phyloP scores from a whole-genome alignment of 1,284 basidiomycete genomes.

The Ganoderma sp. region DNA sequence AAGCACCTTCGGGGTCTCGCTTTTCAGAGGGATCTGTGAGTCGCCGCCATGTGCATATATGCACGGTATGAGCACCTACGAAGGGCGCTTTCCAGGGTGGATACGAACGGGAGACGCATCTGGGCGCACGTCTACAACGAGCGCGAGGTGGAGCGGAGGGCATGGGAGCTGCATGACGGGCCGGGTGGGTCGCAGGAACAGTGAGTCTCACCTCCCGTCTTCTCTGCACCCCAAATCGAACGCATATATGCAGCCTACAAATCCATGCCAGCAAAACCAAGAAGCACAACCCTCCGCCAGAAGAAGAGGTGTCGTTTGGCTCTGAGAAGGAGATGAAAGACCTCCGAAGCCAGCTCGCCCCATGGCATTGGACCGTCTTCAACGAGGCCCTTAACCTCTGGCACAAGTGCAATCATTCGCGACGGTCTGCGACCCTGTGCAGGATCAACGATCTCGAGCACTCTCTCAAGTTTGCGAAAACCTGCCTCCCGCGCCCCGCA shows the following conservation, averaged over 20 bases:
- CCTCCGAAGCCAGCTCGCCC: not conserved
- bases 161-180: not conserved
- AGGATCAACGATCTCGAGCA: not conserved
- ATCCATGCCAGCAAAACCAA: not conserved
- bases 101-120: not conserved
- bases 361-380: not conserved
- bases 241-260: not conserved
- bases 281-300: not conserved
- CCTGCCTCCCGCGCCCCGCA: not conserved
- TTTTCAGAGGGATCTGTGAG: not conserved
- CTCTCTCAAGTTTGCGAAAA: not conserved
- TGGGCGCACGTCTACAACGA: not conserved
- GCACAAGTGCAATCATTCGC: not conserved
- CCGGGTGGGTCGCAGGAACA: not conserved
- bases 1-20: not conserved
- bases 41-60: not conserved
- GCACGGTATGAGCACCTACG: not conserved
- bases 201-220: not conserved
- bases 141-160: not conserved
- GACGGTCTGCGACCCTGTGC: not conserved
- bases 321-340: not conserved
- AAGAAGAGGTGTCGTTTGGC: not conserved
- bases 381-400: not conserved
- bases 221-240: not conserved
- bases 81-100: not conserved